Conservation (phyloP, 306 rosid genomes). For the Lathyrus sativus region DNA sequence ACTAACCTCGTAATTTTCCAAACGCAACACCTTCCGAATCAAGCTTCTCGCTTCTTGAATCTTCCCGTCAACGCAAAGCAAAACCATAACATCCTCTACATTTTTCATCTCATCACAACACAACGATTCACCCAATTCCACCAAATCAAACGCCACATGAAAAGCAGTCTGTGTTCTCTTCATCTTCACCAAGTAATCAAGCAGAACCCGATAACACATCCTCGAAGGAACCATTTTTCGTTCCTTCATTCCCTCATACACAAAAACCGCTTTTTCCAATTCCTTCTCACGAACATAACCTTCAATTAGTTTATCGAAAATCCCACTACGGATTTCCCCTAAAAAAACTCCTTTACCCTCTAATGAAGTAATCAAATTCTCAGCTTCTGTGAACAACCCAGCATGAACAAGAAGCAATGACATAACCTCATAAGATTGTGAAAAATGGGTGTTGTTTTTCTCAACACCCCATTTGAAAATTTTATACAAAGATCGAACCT, state of each 20-base stretch:
- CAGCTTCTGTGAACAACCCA: constrained; percentile 64
- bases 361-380: constrained; percentile 54
- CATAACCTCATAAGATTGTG: constrained; percentile 64
- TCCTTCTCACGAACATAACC: constrained; percentile 57
- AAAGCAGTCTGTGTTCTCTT: constrained; percentile 50
- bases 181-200: constrained; percentile 53
- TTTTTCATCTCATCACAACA: constrained; percentile 49
- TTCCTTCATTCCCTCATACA: constrained; percentile 52
- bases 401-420: constrained; percentile 63
- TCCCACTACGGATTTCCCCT: constrained; percentile 24
- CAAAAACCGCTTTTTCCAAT: constrained; percentile 55
- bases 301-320: constrained; percentile 51
- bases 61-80: constrained; percentile 66
- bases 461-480: constrained; percentile 60
- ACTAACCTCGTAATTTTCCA: constrained; percentile 45
- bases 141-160: constrained; percentile 57
- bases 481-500: constrained; percentile 64
- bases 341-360: constrained; percentile 49
- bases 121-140: constrained; percentile 41
- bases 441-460: constrained; percentile 46
- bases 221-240: constrained; percentile 49
- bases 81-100: constrained; percentile 57
- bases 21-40: constrained; percentile 60
- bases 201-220: constrained; percentile 46
- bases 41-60: constrained; percentile 75